Evolutionary conservation across 2,329 filamentous ascomycete genomes (phyloP), one percentile per base, ranked within the genome.

Genomic region (Penicillium hesseltinei): DNA sequence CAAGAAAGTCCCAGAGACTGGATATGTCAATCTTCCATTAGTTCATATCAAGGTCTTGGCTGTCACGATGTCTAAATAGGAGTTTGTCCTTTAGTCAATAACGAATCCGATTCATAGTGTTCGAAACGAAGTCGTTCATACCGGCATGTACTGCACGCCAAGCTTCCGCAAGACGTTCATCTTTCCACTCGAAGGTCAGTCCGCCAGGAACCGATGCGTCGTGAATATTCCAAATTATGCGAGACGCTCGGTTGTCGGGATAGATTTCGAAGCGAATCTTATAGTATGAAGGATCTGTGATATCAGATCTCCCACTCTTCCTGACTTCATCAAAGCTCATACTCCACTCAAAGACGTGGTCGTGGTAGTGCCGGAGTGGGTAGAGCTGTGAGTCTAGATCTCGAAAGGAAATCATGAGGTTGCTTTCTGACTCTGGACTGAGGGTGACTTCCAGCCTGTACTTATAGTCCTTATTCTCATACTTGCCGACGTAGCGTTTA

Each of bases 271-370:
- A 56, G 7, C 36, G 38, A 13, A 56, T 36, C 15, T 50, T 56
- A 19, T 38, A 51, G n/a, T 51, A 56, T 13, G 38, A 38, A 4
- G 40, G 39, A 44, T 56, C 54, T 31, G 40, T n/a, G 15, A 51
- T n/a, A 23, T 27, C 33, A 36, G 39, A 51, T 15, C 53, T 50
- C 15, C 53, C 53, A 31, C 38, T 39, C n/a, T 43, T 36, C 25
- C 33, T 51, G 13, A n/a, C n/a, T 17, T 40, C 45, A 19, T 56
- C 53, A 15, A 44, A 43, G 21, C 38, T 21, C 31, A 56, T 21
- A 25, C 46, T 51, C 53, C 53, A 56, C 42, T 56, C 53, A 21
- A 56, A 56, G n/a, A 44, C 47, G 31, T 56, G 39, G 17, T 45
- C 39, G 7, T 51, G 46, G 11, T 45, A 51, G 48, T 56, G 53